Evolutionary conservation across 257 asterid species (phyloP).

Genomic region (Craterostigma plantagineum): DNA sequence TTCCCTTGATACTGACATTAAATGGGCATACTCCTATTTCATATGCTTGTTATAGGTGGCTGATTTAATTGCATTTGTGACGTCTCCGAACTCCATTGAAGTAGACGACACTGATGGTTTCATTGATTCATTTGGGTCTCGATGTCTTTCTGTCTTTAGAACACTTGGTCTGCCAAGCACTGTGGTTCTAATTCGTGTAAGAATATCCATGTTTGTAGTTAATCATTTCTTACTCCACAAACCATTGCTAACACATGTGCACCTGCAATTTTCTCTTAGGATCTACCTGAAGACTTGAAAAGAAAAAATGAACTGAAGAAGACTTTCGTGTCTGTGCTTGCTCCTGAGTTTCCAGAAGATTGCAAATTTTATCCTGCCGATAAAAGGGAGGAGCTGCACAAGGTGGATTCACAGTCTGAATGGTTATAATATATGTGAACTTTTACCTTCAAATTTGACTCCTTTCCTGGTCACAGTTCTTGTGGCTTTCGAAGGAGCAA

Average conservation of each 20-base stretch:
- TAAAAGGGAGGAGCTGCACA: constrained; percentile 66
- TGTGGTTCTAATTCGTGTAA: constrained; percentile 74
- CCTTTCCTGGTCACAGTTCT: constrained; percentile 29
- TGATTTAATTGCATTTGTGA: constrained; percentile 93
- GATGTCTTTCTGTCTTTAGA: constrained; percentile 79
- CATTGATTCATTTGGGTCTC: constrained; percentile 84
- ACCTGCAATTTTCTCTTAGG: constrained; percentile 26
- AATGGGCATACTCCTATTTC: no score
- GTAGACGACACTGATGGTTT: constrained; percentile 21
- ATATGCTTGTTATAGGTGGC: constrained; percentile 40
- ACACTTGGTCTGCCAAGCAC: constrained; percentile 90
- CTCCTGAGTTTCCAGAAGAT: constrained; percentile 89
- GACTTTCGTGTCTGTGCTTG: constrained; percentile 37
- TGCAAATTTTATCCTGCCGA: constrained; percentile 83
- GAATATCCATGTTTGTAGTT: constrained; percentile 9
- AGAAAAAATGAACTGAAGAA: constrained; percentile 53
- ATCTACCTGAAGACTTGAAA: constrained; percentile 54
- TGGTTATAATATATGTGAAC: constrained; percentile 1
- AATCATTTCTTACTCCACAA: neutral
- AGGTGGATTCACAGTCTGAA: constrained; percentile 26
- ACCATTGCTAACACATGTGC: neutral
- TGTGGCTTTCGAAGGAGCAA: constrained; percentile 77
- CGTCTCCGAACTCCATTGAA: constrained; percentile 53
- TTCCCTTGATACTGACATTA: neutral
- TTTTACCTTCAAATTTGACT: constrained; percentile 6